phyloP scores from a whole-genome alignment of 2,329 filamentous ascomycete genomes.

The Cercospora sesami region DNA sequence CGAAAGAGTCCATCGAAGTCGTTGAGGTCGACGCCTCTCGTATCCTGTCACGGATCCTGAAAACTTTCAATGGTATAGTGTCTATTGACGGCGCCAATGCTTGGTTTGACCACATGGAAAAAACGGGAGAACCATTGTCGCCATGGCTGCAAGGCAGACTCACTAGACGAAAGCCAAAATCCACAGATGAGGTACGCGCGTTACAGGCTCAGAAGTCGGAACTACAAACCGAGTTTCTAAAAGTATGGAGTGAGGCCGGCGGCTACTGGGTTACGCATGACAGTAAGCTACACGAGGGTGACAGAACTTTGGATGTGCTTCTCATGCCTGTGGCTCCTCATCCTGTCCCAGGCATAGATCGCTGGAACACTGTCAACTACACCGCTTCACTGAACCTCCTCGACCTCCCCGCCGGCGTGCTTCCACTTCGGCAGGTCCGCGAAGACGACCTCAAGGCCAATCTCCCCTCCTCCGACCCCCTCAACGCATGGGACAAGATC shows the following conservation, averaged over 20 bases:
- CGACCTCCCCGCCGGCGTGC: slow-evolving; percentile 60
- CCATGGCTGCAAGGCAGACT: slow-evolving; percentile 60
- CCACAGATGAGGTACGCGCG: slow-evolving; percentile 51
- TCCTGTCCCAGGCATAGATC: slow-evolving; percentile 61
- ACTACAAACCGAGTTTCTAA: slow-evolving; percentile 57
- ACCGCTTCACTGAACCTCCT: slow-evolving; percentile 62
- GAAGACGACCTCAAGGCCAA: slow-evolving; percentile 54
- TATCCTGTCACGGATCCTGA: slow-evolving; percentile 57
- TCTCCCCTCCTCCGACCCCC: slow-evolving; percentile 40
- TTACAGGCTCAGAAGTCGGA: slow-evolving; percentile 55
- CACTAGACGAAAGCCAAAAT: slow-evolving; percentile 50
- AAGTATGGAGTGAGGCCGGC: slow-evolving; percentile 56
- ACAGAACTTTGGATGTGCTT: slow-evolving; percentile 56
- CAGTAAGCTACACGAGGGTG: slow-evolving; percentile 17
- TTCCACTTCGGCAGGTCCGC: slow-evolving; percentile 56
- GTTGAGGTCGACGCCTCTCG: slow-evolving; percentile 58
- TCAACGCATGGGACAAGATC: slow-evolving; percentile 61
- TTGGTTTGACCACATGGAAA: slow-evolving; percentile 59
- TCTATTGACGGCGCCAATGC: slow-evolving; percentile 57
- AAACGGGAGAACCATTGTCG: slow-evolving; percentile 58
- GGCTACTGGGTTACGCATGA: slow-evolving; percentile 36
- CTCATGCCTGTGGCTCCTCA: slow-evolving; percentile 65
- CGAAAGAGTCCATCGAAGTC: slow-evolving; percentile 50
- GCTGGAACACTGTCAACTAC: slow-evolving; percentile 63
- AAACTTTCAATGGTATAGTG: slow-evolving; percentile 59